Percentiles rank a stretch among this genome's conserved stretches.
Conservation (phyloP, 2,329 filamentous ascomycete genomes). For the Colletotrichum sp. region DNA sequence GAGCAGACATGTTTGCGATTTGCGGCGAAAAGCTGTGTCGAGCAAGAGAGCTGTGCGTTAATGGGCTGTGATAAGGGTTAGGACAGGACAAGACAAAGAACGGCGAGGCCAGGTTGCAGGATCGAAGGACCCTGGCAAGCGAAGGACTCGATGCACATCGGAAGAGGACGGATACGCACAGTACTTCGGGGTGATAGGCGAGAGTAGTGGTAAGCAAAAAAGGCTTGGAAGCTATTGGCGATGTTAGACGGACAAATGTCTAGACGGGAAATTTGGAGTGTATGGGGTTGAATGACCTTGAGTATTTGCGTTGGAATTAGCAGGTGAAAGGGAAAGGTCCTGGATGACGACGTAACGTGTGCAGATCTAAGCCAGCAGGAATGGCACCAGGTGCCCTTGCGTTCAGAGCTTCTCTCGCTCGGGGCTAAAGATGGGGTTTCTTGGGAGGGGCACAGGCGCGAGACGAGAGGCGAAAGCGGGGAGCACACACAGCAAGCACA, state of each 20-base stretch:
- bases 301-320: conserved; percentile 20
- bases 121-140: background rate
- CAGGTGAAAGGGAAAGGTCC: conserved; percentile 18
- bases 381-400: conserved; percentile 20
- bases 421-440: conserved; percentile 15
- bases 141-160: background rate
- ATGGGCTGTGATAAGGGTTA: conserved; percentile 19
- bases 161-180: conserved; percentile 5
- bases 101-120: conserved; percentile 17
- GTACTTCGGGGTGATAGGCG: background rate
- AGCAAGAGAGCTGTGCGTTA: conserved; percentile 22
- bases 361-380: conserved; percentile 21
- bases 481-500: background rate
- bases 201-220: background rate
- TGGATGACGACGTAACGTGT: conserved; percentile 25
- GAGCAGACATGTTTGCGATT: conserved; percentile 68
- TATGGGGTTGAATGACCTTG: conserved; percentile 16
- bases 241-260: conserved; percentile 9
- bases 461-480: background rate
- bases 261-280: conserved; percentile 3
- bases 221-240: conserved; percentile 6
- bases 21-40: conserved; percentile 19
- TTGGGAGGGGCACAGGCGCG: background rate
- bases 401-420: conserved; percentile 16
- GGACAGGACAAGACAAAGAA: background rate